These are phyloP conservation scores for Drechslerella coelobrocha DNA, from an alignment of 2,329 filamentous ascomycete genomes.

Conservation along the genomic window DNA sequence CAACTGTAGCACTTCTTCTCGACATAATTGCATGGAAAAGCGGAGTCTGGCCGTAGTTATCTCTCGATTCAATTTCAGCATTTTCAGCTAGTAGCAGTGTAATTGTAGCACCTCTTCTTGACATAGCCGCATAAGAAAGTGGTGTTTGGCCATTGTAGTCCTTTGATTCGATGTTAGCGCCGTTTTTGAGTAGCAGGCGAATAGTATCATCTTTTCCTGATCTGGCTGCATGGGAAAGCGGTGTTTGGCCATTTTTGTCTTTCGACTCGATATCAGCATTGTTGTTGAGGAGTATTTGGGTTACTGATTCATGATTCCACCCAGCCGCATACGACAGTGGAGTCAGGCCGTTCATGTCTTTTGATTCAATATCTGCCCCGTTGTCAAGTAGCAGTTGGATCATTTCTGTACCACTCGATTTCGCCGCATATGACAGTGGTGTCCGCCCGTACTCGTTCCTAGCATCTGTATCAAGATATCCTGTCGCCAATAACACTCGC, in stretches of 20 bases:
- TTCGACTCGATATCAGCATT: not conserved
- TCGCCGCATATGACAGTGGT: too few relatives aligned
- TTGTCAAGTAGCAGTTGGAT: too few relatives aligned
- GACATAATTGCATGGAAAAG: constrained; percentile 53
- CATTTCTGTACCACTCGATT: too few relatives aligned
- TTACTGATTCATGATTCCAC: not conserved
- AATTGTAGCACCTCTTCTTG: not conserved
- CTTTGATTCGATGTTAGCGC: not conserved
- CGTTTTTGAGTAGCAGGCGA: constrained; percentile 6
- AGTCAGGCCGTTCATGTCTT: too few relatives aligned
- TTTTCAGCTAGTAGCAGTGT: constrained; percentile 39
- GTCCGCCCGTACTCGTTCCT: not conserved
- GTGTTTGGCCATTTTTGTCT: not conserved
- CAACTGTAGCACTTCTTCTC: constrained; percentile 46
- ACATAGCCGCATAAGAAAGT: not conserved
- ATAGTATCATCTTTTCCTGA: not conserved
- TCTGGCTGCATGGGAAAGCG: constrained; percentile 1
- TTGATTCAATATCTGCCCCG: too few relatives aligned
- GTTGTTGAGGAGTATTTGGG: constrained; percentile 1
- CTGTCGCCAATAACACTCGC: not conserved
- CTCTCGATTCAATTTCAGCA: constrained; percentile 39
- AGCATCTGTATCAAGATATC: not conserved
- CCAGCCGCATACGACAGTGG: not conserved
- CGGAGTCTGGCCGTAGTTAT: constrained; percentile 51
- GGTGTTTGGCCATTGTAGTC: constrained; percentile 2